phyloP scores from a whole-genome alignment of 2,329 filamentous ascomycete genomes.

The Fusarium nodosum region DNA sequence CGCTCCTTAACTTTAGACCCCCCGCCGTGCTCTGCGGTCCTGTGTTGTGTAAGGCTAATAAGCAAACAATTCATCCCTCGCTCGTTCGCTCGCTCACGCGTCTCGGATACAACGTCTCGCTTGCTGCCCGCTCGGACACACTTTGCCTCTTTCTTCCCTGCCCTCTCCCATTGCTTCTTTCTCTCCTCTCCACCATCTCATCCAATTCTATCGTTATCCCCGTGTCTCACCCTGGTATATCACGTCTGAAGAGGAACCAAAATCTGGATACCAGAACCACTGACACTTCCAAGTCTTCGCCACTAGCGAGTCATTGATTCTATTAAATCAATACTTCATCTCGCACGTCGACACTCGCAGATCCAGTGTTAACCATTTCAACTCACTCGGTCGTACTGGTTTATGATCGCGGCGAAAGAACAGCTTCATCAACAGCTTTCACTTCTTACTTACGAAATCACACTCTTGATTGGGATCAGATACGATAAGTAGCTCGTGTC shows the following conservation, averaged over 20 bases:
- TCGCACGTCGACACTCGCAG: conserved; percentile 2
- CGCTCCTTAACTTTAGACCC: conserved; percentile 34
- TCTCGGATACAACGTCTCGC: conserved; percentile 32
- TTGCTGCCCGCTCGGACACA: conserved; percentile 10
- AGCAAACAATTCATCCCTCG: conserved; percentile 48
- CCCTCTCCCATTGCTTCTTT: conserved; percentile 16
- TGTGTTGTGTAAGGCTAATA: conserved; percentile 46
- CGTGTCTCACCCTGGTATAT: conserved; percentile 18
- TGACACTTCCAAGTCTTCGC: conserved; percentile 8
- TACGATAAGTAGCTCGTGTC: conserved; percentile 42
- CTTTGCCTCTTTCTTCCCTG: conserved; percentile 28
- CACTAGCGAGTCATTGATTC: conserved; percentile 22
- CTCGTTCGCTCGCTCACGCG: conserved; percentile 17
- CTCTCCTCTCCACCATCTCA: conserved; percentile 9
- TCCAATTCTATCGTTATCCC: conserved; percentile 14
- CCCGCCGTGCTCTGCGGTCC: conserved; percentile 1
- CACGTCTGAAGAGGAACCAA: conserved; percentile 21
- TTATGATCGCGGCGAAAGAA: conserved; percentile 12
- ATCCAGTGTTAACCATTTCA: conserved; percentile 2
- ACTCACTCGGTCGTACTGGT: conserved; percentile 2
- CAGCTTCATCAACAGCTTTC: conserved; percentile 14
- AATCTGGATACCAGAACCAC: conserved; percentile 24
- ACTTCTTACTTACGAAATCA: conserved; percentile 10
- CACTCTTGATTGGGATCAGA: conserved; percentile 20
- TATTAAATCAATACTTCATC: conserved; percentile 23